These are phyloP conservation scores for Dichotomocladium elegans DNA, from an alignment of 371 early-diverging fungal species.

Conservation along the genomic window DNA sequence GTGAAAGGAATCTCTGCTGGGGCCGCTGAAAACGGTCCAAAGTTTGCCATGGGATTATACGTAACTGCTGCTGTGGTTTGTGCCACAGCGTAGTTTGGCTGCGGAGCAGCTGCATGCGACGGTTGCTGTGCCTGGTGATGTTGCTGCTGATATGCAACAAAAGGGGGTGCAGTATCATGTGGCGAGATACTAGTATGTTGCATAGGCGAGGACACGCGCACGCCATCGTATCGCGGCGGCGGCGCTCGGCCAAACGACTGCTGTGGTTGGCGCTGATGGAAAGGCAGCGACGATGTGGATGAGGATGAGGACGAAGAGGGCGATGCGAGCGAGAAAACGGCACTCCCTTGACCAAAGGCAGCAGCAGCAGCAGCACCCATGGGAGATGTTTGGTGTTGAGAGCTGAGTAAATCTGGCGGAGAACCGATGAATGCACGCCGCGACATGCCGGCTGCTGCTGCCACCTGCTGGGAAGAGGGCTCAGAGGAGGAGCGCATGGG, in stretches of 20 bases:
- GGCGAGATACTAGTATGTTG: not conserved
- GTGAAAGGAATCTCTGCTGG: slow-evolving; percentile 7
- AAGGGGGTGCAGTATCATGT: slow-evolving; percentile 3
- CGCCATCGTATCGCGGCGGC: too few species aligned
- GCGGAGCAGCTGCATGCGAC: not conserved
- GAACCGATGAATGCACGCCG: slow-evolving; percentile 6
- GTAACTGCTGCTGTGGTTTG: not conserved
- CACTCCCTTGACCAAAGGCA: slow-evolving; percentile 9
- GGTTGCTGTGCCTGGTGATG: slow-evolving; percentile 7
- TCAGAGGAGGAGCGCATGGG: slow-evolving; percentile 24
- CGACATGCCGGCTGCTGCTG: slow-evolving; percentile 3
- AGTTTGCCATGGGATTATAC: slow-evolving; percentile 7
- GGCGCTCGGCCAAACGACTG: slow-evolving; percentile 8
- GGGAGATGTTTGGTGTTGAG: not conserved
- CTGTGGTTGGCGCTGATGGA: slow-evolving; percentile 13
- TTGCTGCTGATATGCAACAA: slow-evolving; percentile 6
- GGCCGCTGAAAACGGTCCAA: slow-evolving; percentile 7
- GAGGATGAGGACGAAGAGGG: slow-evolving; percentile 40
- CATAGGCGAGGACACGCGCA: slow-evolving; percentile 12
- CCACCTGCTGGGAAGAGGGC: slow-evolving; percentile 10
- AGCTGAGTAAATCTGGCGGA: slow-evolving; percentile 7
- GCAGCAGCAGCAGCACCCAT: slow-evolving; percentile 14
- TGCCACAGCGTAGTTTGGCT: slow-evolving; percentile 4
- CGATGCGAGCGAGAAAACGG: slow-evolving; percentile 22
- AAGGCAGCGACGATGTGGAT: slow-evolving; percentile 30